A percentile compares a stretch with the other conserved stretches of the same genome.
These are phyloP conservation scores for Clitopilus passeckerianus DNA, from an alignment of 768 basidiomycete genomes.

Conservation along the genomic window DNA sequence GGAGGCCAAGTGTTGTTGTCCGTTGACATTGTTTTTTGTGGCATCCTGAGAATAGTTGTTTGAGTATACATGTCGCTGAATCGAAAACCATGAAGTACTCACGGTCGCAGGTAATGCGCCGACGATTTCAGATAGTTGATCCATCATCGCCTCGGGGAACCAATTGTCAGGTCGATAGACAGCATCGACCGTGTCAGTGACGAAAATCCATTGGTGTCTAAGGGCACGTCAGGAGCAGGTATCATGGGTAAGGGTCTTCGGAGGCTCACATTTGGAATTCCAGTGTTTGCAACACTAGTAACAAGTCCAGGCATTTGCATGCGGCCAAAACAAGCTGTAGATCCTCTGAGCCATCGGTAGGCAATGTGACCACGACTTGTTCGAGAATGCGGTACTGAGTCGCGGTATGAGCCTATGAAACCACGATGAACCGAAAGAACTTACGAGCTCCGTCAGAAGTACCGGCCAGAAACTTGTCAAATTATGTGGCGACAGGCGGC, in stretches of 20 bases:
- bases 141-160: slow-evolving; percentile 84
- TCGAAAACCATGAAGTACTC: slow-evolving; percentile 4
- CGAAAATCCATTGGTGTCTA: slow-evolving; percentile 97
- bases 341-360: slow-evolving; percentile 81
- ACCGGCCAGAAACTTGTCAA: slow-evolving; percentile 97
- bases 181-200: slow-evolving; percentile 96
- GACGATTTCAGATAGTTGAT: slow-evolving; percentile 81
- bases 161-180: slow-evolving; percentile 83
- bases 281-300: slow-evolving; percentile 91
- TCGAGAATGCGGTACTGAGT: slow-evolving; percentile 86
- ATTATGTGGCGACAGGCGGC: slow-evolving; percentile 86
- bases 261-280: slow-evolving; percentile 89
- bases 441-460: slow-evolving; percentile 84
- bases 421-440: slow-evolving; percentile 12
- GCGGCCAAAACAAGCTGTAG: slow-evolving; percentile 81
- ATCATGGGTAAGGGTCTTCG: not conserved
- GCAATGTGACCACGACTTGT: slow-evolving; percentile 62
- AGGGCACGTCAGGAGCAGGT: slow-evolving; percentile 4
- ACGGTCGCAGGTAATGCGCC: slow-evolving; percentile 56
- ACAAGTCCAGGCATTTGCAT: slow-evolving; percentile 89
- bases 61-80: not conserved
- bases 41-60: slow-evolving; percentile 18
- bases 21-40: slow-evolving; percentile 14
- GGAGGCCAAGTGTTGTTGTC: slow-evolving; percentile 17
- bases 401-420: not conserved